phyloP scores from a whole-genome alignment of 345 rosid genomes.

The Schrenkiella parvula region DNA sequence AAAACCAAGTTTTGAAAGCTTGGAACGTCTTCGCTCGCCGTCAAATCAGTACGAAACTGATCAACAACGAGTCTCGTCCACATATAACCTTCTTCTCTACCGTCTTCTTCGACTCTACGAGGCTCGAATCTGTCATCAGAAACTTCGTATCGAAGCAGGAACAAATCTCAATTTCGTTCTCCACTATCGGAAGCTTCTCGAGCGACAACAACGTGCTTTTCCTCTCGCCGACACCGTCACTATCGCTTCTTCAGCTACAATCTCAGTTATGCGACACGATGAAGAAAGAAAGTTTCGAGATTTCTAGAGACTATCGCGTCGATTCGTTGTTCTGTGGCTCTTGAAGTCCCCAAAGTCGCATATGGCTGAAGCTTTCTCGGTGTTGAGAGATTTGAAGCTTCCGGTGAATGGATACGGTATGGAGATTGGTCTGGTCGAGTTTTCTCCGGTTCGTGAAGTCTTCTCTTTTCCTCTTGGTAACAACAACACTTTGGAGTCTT shows the following conservation, averaged over 20 bases:
- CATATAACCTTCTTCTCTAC: conserved; percentile 74
- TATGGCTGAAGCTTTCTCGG: conserved; percentile 81
- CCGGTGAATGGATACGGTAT: conserved; percentile 83
- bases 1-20: conserved; percentile 89
- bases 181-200: conserved; percentile 64
- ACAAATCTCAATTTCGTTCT: conserved; percentile 59
- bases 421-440: conserved; percentile 90
- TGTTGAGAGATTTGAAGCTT: conserved; percentile 84
- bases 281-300: conserved; percentile 77
- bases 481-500: conserved; percentile 43
- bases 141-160: conserved; percentile 66
- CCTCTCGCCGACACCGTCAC: conserved; percentile 64
- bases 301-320: conserved; percentile 58
- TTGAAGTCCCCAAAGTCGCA: conserved; percentile 71
- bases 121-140: conserved; percentile 58
- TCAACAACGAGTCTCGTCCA: conserved; percentile 90
- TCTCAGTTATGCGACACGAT: conserved; percentile 62
- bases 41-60: conserved; percentile 86
- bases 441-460: conserved; percentile 73
- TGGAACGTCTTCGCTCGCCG: conserved; percentile 97
- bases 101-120: conserved; percentile 49
- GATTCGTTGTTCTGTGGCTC: conserved; percentile 82
- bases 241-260: conserved; percentile 72
- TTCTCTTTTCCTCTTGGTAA: conserved; percentile 80
- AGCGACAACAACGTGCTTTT: conserved; percentile 65